Evolutionary conservation across 192 early-diverging fungal genomes (phyloP), one percentile per base, ranked within the genome.

Genomic region (Coemansia sp.): DNA sequence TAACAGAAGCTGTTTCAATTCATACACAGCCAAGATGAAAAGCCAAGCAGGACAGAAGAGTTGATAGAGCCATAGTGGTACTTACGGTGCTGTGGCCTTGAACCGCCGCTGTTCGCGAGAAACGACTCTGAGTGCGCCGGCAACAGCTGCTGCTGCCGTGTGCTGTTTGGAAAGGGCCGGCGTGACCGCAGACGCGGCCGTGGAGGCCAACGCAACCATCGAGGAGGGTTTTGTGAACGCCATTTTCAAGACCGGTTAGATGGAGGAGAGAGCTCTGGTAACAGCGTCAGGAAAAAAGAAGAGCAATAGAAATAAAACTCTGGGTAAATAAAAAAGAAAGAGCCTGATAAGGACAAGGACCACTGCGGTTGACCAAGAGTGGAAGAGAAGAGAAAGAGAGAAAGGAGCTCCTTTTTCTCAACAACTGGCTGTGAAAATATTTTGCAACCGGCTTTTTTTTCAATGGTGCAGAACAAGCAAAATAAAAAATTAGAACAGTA

Each of bases 51-150:
- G n/a, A 6, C 47, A 5, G 6, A 18, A 49, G n/a, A 49, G 19
- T 8, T 11, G 22, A 10, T 7, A 54, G 13, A 21, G 8, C 2
- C 11, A 4, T 41, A 9, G 4, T 32, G 26, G 41, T 63, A 80
- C 78, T 76, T 81, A 81, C 78, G 78, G 78, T 21, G 67, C 66
- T 49, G 73, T 81, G 66, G 67, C 61, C 78, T 81, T 81, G 45
- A 69, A 73, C 74, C 78, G 70, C 73, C 73, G 73, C 65, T 81
- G 78, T 37, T 63, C 40, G 63, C 45, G 51, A 16, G 70, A 43
- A 8, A 62, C 54, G 18, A 56, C 62, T 57, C 69, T 73, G 69
- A 74, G 63, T 21, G 67, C 72, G n/a, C 70, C 57, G 36, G 75
- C 47, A 61, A 48, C 62, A 41, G 56, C 69, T 58, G 47, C 57